Evolutionary conservation across 306 rosid genomes (phyloP), one percentile per base, ranked within the genome.

Genomic region (Quercus cerris): DNA sequence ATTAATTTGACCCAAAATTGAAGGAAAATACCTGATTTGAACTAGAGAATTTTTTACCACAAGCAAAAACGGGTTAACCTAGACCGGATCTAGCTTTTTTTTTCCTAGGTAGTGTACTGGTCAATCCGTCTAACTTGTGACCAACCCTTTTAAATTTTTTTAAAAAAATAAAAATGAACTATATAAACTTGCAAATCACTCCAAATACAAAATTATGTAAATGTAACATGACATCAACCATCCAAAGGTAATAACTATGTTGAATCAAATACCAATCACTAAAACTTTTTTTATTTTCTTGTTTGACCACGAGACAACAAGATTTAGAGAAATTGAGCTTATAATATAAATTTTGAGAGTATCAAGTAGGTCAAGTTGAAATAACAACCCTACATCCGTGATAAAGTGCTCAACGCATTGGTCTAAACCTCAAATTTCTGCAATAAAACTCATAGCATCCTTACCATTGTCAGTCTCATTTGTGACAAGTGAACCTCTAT

Each of bases 321-420:
- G 72, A 77, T 12, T 77, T 9, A 31, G 35, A 31, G 35, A 31
- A 31, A 31, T 31, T 5, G 31, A 27, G 86, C 94, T 74, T 91
- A 94, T 97, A 15, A 74, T 81, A 81, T 84, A 93, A 82, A 84
- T 85, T 93, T 86, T 90, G 83, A 93, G 88, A 67, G 92, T 89
- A 80, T 93, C 93, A 6, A 94, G 89, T 67, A 94, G 76, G 82
- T 89, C 91, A 61, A 91, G 86, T 75, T 85, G 81, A 52, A 94
- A 86, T 85, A 83, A 91, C 69, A 75, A 81, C 56, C 82, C 91
- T 17, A 75, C 77, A 59, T 91, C 92, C 73, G 83, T 61, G 76
- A 73, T 75, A 28, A 82, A 71, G 31, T 75, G 79, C 67, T 84
- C 15, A 55, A 88, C 78, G 56, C 52, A 38, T 27, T 41, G 64